A percentile compares a stretch with the other conserved stretches of the same genome.
These are phyloP conservation scores for Cordyceps cateniannulata DNA, from an alignment of 2,329 filamentous ascomycete genomes.

Conservation along the genomic window DNA sequence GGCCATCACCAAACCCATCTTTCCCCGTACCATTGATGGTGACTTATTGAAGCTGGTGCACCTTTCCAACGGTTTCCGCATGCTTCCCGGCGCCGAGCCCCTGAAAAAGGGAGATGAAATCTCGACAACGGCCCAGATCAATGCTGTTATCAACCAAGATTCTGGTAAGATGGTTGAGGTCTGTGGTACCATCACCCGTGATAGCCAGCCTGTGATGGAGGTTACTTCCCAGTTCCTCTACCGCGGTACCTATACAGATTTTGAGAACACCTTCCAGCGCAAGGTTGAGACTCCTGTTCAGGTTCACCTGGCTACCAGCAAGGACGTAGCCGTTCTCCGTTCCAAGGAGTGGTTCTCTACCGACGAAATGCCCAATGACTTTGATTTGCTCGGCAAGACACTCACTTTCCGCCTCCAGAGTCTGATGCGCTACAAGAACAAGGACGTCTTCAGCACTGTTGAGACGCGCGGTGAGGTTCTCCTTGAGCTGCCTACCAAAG, in stretches of 20 bases:
- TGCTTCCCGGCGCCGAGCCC: constrained; percentile 92
- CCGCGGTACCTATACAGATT: constrained; percentile 86
- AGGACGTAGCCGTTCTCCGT: constrained; percentile 87
- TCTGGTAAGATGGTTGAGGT: constrained; percentile 99
- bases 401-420: constrained; percentile 93
- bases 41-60: constrained; percentile 95
- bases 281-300: constrained; percentile 95
- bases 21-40: constrained; percentile 91
- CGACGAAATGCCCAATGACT: constrained; percentile 61
- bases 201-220: constrained; percentile 87
- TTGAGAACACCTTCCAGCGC: constrained; percentile 96
- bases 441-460: constrained; percentile 82
- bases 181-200: constrained; percentile 88
- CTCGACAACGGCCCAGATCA: constrained; percentile 89
- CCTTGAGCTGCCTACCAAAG: constrained; percentile 91
- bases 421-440: constrained; percentile 90
- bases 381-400: constrained; percentile 86
- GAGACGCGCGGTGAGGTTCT: constrained; percentile 90
- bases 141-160: constrained; percentile 96
- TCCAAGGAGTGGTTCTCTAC: constrained; percentile 98
- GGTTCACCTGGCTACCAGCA: constrained; percentile 76
- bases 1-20: constrained; percentile 98
- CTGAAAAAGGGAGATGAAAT: constrained; percentile 93
- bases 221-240: constrained; percentile 98
- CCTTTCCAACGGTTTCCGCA: constrained; percentile 94